Evolutionary conservation across 2,329 filamentous ascomycete genomes (phyloP), one percentile per base, ranked within the genome.

Genomic region (Penicillium sp.): DNA sequence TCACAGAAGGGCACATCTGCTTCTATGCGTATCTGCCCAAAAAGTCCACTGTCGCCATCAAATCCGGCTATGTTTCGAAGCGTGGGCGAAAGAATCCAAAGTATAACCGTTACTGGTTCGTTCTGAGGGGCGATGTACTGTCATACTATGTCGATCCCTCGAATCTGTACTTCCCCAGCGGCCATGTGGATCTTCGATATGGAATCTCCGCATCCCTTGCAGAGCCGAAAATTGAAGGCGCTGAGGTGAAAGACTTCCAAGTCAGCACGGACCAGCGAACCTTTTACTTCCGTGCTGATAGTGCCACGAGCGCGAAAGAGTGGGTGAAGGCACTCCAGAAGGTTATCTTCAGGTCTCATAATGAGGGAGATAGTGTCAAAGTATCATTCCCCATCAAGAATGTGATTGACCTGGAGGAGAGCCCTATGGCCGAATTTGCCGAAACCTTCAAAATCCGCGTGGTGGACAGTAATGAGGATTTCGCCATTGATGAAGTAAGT

Each of bases 11-110:
- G 66, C 95, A 99, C 71, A 90, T 98, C 59, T 97, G 93, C 76
- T 99, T 98, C 74, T 98, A 97, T 71, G 92, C 95, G 39, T 97
- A 97, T 71, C 83, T 98, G n/a, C 92, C 92, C 7, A 96, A 93
- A 80, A 96, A 95, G 81, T 86, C 89, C 51, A 86, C 90, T 65
- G 82, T 87, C 54, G 84, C 90, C 19, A 84, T 88, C 63, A 98
- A 96, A 75, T 93, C 92, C 1, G 93, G 95, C 1, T 91, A 93
- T 69, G 80, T 99, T 2, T 87, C 86, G 55, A 98, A 98, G 76
- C 90, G 90, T 57, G 93, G 95, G 57, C 90, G 90, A 68, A 88
- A 91, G 47, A 96, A 93, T 70, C 90, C 90, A 47, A 90, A 88
- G 64, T 98, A 92, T 76, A 90, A 88, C 68, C 87, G 93, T 42